Evolutionary conservation across 2,329 filamentous ascomycete genomes (phyloP).

Genomic region (Colletotrichum australisinense): DNA sequence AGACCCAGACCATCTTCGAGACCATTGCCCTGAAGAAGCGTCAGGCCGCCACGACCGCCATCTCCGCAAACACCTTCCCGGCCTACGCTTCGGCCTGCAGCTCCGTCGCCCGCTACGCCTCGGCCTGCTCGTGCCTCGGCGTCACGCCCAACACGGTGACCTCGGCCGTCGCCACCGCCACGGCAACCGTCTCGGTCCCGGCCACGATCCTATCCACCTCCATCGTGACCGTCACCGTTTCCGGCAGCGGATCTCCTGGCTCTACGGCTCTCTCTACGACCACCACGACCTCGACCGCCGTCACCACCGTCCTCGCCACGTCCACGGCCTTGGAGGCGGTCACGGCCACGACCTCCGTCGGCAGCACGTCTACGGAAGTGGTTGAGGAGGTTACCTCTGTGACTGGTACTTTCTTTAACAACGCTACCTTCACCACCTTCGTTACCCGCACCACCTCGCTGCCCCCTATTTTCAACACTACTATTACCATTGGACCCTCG

Average conservation of each 20-base stretch:
- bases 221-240: conserved; percentile 31
- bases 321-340: conserved; percentile 16
- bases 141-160: conserved; percentile 38
- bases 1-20: conserved; percentile 30
- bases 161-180: conserved; percentile 22
- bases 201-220: conserved; percentile 31
- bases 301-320: conserved; percentile 6
- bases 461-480: neutral
- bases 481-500: neutral
- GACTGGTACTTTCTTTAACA: conserved; percentile 23
- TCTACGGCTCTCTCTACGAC: conserved; percentile 16
- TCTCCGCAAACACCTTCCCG: conserved; percentile 31
- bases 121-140: conserved; percentile 41
- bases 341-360: conserved; percentile 21
- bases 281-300: neutral
- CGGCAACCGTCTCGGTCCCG: conserved; percentile 28
- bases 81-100: conserved; percentile 40
- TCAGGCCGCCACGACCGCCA: conserved; percentile 8
- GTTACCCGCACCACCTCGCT: conserved; percentile 28
- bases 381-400: conserved; percentile 30
- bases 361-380: conserved; percentile 28
- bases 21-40: conserved; percentile 28
- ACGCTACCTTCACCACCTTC: conserved; percentile 33
- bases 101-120: conserved; percentile 37
- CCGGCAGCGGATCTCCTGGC: conserved; percentile 6